phyloP scores from a whole-genome alignment of 768 basidiomycete species.

The Xanthoconium purpureum region DNA sequence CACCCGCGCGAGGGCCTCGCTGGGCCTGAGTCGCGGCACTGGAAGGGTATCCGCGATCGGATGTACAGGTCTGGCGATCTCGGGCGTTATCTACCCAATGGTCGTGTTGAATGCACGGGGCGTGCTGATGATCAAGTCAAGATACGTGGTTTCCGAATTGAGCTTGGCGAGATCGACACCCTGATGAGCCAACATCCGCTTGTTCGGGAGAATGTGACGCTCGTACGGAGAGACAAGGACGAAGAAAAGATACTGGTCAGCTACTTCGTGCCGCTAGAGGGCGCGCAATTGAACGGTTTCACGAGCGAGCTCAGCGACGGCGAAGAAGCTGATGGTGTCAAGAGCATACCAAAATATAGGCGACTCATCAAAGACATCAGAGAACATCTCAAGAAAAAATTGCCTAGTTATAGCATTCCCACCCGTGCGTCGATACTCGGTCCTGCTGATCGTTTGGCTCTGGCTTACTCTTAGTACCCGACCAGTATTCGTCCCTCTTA shows the following conservation, averaged over 20 bases:
- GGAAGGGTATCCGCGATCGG: constrained; percentile 94
- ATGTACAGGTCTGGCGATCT: constrained; percentile 99
- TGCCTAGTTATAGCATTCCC: constrained; percentile 93
- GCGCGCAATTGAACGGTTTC: constrained; percentile 61
- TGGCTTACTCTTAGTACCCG: background rate
- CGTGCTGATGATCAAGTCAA: constrained; percentile 99
- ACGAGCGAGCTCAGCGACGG: constrained; percentile 59
- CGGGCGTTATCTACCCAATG: constrained; percentile 89
- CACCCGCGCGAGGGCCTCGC: constrained; percentile 55
- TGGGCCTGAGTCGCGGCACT: constrained; percentile 73
- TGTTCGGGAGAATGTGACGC: constrained; percentile 95
- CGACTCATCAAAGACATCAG: constrained; percentile 89
- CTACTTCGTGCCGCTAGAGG: constrained; percentile 90
- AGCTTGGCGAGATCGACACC: constrained; percentile 96
- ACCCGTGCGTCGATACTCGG: constrained; percentile 53
- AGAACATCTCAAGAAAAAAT: constrained; percentile 93
- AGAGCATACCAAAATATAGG: constrained; percentile 82
- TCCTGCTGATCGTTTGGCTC: background rate
- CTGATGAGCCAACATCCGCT: constrained; percentile 91
- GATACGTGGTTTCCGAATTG: constrained; percentile 98
- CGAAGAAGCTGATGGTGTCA: constrained; percentile 54
- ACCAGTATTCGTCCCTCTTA: constrained; percentile 89
- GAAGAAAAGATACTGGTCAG: constrained; percentile 98
- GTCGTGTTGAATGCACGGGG: constrained; percentile 94
- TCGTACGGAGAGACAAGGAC: constrained; percentile 95